These are phyloP conservation scores for Annulohypoxylon maeteangense DNA, from an alignment of 495 filamentous ascomycete genomes.

Conservation along the genomic window DNA sequence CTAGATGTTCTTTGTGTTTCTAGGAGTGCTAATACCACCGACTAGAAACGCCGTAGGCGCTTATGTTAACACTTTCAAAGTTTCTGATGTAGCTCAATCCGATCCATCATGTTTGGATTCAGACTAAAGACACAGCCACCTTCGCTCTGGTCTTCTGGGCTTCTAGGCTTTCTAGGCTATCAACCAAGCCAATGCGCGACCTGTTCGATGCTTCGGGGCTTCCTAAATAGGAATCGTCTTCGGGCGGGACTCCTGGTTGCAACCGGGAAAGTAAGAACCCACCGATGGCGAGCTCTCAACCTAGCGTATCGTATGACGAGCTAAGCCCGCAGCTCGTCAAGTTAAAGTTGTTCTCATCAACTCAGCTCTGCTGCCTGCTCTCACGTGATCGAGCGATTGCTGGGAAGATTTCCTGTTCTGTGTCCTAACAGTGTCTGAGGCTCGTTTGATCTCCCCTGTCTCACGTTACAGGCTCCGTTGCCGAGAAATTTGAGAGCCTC, in stretches of 20 bases:
- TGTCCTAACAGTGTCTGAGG: conserved; percentile 35
- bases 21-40: background rate
- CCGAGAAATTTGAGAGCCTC: conserved; percentile 39
- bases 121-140: conserved; percentile 32
- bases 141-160: background rate
- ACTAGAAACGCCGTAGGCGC: conserved; percentile 17
- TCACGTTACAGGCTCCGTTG: conserved; percentile 30
- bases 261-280: conserved; percentile 37
- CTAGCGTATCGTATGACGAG: conserved; percentile 10
- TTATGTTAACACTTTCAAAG: conserved; percentile 4
- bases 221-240: conserved; percentile 8
- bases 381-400: conserved; percentile 22
- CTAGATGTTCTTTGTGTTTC: conserved; percentile 1
- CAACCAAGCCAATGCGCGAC: conserved; percentile 15
- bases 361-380: background rate
- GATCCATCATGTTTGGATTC: background rate
- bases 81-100: conserved; percentile 18
- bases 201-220: conserved; percentile 10
- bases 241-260: conserved; percentile 32
- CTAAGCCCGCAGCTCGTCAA: conserved; percentile 3
- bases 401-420: background rate
- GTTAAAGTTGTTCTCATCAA: background rate
- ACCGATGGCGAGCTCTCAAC: conserved; percentile 31
- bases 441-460: conserved; percentile 46
- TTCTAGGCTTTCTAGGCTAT: background rate